Conservation (phyloP, 2,329 filamentous ascomycete genomes). For the Xylariaceae sp. region DNA sequence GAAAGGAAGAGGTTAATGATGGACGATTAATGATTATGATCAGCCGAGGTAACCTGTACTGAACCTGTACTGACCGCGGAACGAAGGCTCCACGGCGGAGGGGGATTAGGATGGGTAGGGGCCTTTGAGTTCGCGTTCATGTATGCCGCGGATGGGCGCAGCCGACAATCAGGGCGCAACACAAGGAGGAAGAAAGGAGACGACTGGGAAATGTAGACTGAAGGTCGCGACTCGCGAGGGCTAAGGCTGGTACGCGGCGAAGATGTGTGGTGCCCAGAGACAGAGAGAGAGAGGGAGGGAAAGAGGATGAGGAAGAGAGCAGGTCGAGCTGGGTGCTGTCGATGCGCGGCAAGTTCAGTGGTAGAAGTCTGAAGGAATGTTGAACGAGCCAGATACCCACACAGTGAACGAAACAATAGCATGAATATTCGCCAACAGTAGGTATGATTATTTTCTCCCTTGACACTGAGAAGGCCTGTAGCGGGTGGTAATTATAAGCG, state of each 20-base stretch:
- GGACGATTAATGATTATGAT: neutral
- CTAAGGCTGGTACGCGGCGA: neutral
- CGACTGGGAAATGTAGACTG: neutral
- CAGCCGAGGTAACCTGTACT: slow-evolving; percentile 5
- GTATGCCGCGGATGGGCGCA: slow-evolving; percentile 2
- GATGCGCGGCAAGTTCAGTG: neutral
- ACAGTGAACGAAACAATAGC: neutral
- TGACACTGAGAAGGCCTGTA: no score
- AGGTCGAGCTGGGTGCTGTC: neutral
- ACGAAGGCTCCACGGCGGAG: slow-evolving; percentile 6
- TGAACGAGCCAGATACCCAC: neutral
- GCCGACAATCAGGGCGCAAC: neutral
- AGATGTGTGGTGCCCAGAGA: neutral
- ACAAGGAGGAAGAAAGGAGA: slow-evolving; percentile 1
- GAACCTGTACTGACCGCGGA: slow-evolving; percentile 10
- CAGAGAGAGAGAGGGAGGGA: neutral
- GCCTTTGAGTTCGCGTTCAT: neutral
- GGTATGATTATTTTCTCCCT: no score
- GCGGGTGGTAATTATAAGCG: no score
- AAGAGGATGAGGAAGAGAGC: neutral
- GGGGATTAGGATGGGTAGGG: neutral
- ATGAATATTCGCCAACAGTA: neutral
- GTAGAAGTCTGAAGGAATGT: slow-evolving; percentile 11
- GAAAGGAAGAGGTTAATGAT: neutral
- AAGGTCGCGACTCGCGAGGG: neutral